Evolutionary conservation across 768 basidiomycete genomes (phyloP), one percentile per base, ranked within the genome.

Genomic region (Auricularia cornea): DNA sequence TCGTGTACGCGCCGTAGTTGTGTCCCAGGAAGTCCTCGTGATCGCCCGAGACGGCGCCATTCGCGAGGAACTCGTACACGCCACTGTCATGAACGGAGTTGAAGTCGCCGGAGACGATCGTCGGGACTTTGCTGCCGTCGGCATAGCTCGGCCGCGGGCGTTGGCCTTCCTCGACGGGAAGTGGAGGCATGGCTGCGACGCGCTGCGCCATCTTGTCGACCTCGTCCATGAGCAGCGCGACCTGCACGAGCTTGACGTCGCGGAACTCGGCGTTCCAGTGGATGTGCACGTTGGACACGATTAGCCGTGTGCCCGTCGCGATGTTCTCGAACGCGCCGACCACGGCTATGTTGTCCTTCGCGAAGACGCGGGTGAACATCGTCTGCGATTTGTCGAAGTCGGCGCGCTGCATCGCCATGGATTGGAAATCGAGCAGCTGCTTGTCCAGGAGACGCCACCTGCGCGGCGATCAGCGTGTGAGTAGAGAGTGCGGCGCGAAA

Each of bases 291-390:
- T 98, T 98, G 41, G 89, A 89, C 61, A 98, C 83, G 70, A 98
- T 84, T 63, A 97, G 77, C 18, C 96, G 87, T 14, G 94, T 87
- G 48, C 94, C 94, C 0, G 94, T 92, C 44, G 84, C 81, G 65
- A 84, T 84, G 75, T 90, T 89, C 78, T 99, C 97, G 71, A 98
- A 81, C 32, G 93, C 81, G 68, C 86, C 86, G 63, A 95, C 79
- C 66, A 94, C 85, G 56, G 94, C 94, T 66, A 98, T 91, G 71
- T 98, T 86, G 75, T 98, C 96, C 73, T 93, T 92, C 66, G 90
- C 89, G 68, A 98, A 83, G 62, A 98, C 94, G 33, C 97, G 93
- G 72, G 98, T 98, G 83, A 98, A 98, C 94, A 98, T 95, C 78
- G 98, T 96, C 70, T 98, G 94, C 20, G 94, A 96, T 77, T 94